Base-by-base conservation (phyloP, 352 stramenopile species). In the Halophytophthora polymorphica region DNA sequence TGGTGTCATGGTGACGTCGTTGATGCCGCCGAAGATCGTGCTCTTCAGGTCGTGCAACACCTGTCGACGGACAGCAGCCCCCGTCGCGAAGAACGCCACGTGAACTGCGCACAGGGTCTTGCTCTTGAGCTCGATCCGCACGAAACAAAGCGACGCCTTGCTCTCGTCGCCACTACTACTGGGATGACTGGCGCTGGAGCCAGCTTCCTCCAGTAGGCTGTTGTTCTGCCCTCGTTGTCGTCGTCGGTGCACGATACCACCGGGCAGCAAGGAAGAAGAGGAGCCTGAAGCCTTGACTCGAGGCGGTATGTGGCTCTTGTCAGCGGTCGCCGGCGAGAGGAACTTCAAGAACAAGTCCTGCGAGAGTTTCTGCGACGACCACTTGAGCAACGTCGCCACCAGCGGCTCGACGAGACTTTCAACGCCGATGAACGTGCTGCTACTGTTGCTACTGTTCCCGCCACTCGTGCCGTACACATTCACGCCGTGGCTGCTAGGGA, bases 51-150 rank as follows among this genome's bases (percentile, higher is more conserved):
- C 83, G 33, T 69, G 64, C 5, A 95, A 57, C n/a, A 84, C 77
- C 29, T 85, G 63, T 12, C 83, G 82, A 8, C 85, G 69, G 11
- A 67, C 75, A 2, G 76, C 77, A 22, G 77, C 64, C 35, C 61
- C 77, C 17, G 77, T 87, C n/a, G 83, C 76, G 36, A 92, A 95
- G 42, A 95, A 95, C n/a, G 85, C 85, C 25, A 93, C 76, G 53
- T 95, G 80, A 31, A 95, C 57, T 19, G 80, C 75, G 14, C 82
- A 80, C 2, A 95, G 50, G 15, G 82, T 88, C 51, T 87, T 84
- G 59, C 78, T 90, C 45, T 90, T 93, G 28, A 83, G 65, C 51
- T 93, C 83, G 7, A 93, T 46, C 12, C 85, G 79, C 4, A 93
- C 79, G 53, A 95, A 93, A 42, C 85, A 95, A 28, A 95, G 52